Percentiles rank a stretch among this genome's conserved stretches.
These are phyloP conservation scores for Calophaca sinica DNA, from an alignment of 306 rosid genomes.

Conservation along the genomic window DNA sequence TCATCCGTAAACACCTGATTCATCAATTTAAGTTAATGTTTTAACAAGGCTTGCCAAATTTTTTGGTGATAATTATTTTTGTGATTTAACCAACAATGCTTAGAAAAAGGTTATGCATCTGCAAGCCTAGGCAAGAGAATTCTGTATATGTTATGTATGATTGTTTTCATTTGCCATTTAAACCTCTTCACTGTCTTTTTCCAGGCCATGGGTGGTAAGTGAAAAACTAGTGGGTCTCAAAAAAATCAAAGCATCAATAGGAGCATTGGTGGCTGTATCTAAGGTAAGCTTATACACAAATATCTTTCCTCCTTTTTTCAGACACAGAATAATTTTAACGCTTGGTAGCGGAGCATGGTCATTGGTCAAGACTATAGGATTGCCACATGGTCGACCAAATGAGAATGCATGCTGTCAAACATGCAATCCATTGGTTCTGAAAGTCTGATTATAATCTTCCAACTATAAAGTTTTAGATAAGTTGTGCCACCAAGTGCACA, in stretches of 20 bases:
- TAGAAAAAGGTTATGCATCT: slow-evolving; percentile 17
- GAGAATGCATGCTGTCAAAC: slow-evolving; percentile 7
- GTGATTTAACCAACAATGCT: slow-evolving; percentile 30
- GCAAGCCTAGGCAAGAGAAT: slow-evolving; percentile 17
- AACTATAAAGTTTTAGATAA: slow-evolving; percentile 8
- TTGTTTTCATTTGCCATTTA: slow-evolving; percentile 23
- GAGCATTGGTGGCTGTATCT: slow-evolving; percentile 50
- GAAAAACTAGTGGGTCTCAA: slow-evolving; percentile 51
- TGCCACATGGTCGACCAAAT: background rate
- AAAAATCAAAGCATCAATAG: slow-evolving; percentile 51
- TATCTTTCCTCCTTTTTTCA: slow-evolving; percentile 14
- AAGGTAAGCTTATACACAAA: slow-evolving; percentile 51
- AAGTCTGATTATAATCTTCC: slow-evolving; percentile 8
- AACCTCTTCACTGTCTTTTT: slow-evolving; percentile 40
- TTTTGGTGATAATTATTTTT: background rate
- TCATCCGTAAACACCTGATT: background rate
- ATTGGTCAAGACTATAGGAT: slow-evolving; percentile 4
- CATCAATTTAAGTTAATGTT: background rate
- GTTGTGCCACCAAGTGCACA: slow-evolving; percentile 3
- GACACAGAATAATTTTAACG: slow-evolving; percentile 32
- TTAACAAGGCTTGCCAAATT: slow-evolving; percentile 14
- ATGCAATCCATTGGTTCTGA: slow-evolving; percentile 6
- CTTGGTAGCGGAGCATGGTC: slow-evolving; percentile 16
- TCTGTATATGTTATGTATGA: slow-evolving; percentile 4
- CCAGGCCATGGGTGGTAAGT: slow-evolving; percentile 83